Percentiles rank a stretch among this genome's conserved stretches.
Evolutionary conservation across 2,329 filamentous ascomycete species (phyloP).

Genomic region (Sporothrix dimorphospora): DNA sequence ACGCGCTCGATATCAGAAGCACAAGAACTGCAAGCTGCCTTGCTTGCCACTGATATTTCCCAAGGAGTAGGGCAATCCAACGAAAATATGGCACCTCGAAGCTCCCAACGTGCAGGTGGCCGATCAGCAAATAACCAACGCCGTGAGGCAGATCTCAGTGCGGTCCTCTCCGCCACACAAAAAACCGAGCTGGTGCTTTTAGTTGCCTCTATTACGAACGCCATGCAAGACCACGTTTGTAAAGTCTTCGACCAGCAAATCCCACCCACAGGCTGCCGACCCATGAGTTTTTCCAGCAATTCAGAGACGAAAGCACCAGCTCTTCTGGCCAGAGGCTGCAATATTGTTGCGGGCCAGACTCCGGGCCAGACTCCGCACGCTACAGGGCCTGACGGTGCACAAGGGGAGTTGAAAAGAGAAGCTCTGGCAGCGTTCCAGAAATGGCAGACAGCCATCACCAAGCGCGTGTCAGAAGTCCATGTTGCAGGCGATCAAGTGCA

Average conservation of each 20-base stretch:
- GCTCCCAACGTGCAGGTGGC: conserved; percentile 29
- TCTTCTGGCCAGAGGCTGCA: background rate
- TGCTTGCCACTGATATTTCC: background rate
- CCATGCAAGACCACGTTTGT: conserved; percentile 57
- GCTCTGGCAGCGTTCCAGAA: conserved; percentile 74
- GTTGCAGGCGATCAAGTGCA: conserved; percentile 49
- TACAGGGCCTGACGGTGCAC: conserved; percentile 61
- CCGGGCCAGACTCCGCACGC: background rate
- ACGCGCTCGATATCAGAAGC: background rate
- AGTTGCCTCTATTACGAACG: conserved; percentile 56
- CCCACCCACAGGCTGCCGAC: conserved; percentile 25
- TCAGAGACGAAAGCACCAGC: background rate
- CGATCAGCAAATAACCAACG: conserved; percentile 38
- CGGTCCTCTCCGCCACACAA: conserved; percentile 52
- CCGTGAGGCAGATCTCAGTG: conserved; percentile 56
- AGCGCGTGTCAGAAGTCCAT: conserved; percentile 70
- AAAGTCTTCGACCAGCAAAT: conserved; percentile 51
- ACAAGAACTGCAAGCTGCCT: background rate
- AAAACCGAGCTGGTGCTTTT: conserved; percentile 57
- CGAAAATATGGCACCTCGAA: conserved; percentile 30
- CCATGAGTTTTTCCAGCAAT: background rate
- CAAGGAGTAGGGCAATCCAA: background rate
- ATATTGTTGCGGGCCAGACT: background rate
- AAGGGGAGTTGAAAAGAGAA: conserved; percentile 68
- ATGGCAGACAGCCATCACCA: conserved; percentile 74